Conservation (phyloP, 768 basidiomycete species). For the Tricholoma matsutake region DNA sequence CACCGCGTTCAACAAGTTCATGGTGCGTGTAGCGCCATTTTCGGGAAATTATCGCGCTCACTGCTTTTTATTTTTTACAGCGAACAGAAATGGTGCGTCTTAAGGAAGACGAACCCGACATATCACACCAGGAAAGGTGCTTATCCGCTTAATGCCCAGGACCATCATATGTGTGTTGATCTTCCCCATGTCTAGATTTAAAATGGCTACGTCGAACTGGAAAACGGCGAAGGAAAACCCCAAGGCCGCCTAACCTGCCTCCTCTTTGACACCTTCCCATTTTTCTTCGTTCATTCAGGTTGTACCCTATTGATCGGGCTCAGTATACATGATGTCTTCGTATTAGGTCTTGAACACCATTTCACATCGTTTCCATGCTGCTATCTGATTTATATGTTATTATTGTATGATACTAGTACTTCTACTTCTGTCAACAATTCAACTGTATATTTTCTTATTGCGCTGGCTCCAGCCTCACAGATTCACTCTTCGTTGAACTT, state of each 20-base stretch:
- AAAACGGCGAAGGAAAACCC: constrained; percentile 71
- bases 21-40: constrained; percentile 31
- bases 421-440: constrained; percentile 3
- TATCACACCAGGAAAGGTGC: constrained; percentile 73
- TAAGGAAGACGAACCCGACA: constrained; percentile 71
- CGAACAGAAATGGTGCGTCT: constrained; percentile 76
- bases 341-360: constrained; percentile 1
- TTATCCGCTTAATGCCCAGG: constrained; percentile 14
- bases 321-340: constrained; percentile 4
- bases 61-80: constrained; percentile 33
- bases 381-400: constrained; percentile 20
- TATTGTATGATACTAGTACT: constrained; percentile 13
- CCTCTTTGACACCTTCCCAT: background rate
- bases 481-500: background rate
- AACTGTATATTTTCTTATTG: background rate
- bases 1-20: constrained; percentile 75
- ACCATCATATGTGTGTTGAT: background rate
- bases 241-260: constrained; percentile 25
- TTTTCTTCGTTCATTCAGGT: background rate
- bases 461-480: background rate
- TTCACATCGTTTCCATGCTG: constrained; percentile 13
- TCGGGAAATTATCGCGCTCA: background rate
- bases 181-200: constrained; percentile 48
- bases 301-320: background rate
- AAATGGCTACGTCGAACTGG: constrained; percentile 74